Evolutionary conservation across 169 alveolate species (phyloP).

Genomic region (Cryptosporidium sp.): DNA sequence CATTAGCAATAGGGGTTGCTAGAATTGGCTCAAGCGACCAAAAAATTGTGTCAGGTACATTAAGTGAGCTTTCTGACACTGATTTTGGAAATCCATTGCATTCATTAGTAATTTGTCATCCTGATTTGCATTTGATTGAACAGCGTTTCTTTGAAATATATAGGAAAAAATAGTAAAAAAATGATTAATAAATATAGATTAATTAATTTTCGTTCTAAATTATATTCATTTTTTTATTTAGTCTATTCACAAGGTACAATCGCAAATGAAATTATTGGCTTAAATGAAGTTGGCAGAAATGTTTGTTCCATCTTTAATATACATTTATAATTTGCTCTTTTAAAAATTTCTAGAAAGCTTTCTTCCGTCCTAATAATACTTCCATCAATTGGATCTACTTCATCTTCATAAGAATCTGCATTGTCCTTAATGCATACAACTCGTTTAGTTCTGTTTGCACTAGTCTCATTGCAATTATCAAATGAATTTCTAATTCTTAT

Average conservation of each 20-base stretch:
- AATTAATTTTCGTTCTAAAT: neutral
- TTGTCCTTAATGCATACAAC: constrained; percentile 66
- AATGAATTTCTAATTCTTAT: constrained; percentile 45
- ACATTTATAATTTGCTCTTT: constrained; percentile 53
- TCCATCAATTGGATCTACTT: constrained; percentile 31
- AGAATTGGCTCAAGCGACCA: constrained; percentile 92
- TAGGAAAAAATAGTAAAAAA: constrained; percentile 2
- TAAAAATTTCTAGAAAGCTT: constrained; percentile 31
- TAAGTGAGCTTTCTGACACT: constrained; percentile 85
- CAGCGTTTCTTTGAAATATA: constrained; percentile 83
- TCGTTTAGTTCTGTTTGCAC: neutral
- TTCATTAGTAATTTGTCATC: constrained; percentile 93
- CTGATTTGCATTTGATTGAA: constrained; percentile 93
- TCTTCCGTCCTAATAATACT: constrained; percentile 46
- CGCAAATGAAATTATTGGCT: constrained; percentile 70
- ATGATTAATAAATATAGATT: neutral
- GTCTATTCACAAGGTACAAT: constrained; percentile 32
- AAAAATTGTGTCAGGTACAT: constrained; percentile 87
- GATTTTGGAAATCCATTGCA: constrained; percentile 95
- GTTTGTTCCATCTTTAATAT: constrained; percentile 59
- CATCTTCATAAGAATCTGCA: constrained; percentile 44
- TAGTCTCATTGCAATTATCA: neutral
- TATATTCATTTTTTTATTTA: neutral
- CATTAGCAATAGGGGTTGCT: constrained; percentile 93
- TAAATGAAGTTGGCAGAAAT: constrained; percentile 55